phyloP scores from a whole-genome alignment of 2,329 filamentous ascomycete genomes.

The Arachnomyces sp. region DNA sequence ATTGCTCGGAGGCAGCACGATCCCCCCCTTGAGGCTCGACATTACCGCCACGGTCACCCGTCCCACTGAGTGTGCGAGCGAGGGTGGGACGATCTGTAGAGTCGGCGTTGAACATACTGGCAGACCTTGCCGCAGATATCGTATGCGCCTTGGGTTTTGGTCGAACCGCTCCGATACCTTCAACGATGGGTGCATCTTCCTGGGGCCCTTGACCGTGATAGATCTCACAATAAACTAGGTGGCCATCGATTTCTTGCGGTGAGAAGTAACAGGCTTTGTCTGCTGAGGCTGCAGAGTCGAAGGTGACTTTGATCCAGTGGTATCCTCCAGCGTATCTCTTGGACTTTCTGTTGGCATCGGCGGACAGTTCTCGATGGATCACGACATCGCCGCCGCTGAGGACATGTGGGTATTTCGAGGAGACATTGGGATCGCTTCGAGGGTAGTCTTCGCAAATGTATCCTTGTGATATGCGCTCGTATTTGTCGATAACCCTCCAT shows the following conservation, averaged over 20 bases:
- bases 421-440: conserved; percentile 65
- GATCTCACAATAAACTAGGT: conserved; percentile 61
- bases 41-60: conserved; percentile 21
- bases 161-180: conserved; percentile 28
- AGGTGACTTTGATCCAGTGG: conserved; percentile 87
- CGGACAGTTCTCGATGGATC: conserved; percentile 58
- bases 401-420: conserved; percentile 61
- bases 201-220: conserved; percentile 58
- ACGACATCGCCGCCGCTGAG: conserved; percentile 66
- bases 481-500: conserved; percentile 84
- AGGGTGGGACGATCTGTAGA: conserved; percentile 29
- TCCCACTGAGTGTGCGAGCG: conserved; percentile 32
- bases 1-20: conserved; percentile 20
- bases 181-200: conserved; percentile 55
- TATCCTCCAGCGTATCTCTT: conserved; percentile 73
- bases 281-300: conserved; percentile 64
- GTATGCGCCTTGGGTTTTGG: conserved; percentile 24
- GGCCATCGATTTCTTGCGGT: conserved; percentile 62
- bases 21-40: conserved; percentile 1
- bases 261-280: conserved; percentile 61
- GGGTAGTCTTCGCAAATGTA: conserved; percentile 89
- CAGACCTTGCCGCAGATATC: conserved; percentile 28
- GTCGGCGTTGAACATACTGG: conserved; percentile 25
- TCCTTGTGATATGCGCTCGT: conserved; percentile 71
- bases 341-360: conserved; percentile 67